Evolutionary conservation across 495 filamentous ascomycete species (phyloP).

Genomic region (Penicillium maclennaniae): DNA sequence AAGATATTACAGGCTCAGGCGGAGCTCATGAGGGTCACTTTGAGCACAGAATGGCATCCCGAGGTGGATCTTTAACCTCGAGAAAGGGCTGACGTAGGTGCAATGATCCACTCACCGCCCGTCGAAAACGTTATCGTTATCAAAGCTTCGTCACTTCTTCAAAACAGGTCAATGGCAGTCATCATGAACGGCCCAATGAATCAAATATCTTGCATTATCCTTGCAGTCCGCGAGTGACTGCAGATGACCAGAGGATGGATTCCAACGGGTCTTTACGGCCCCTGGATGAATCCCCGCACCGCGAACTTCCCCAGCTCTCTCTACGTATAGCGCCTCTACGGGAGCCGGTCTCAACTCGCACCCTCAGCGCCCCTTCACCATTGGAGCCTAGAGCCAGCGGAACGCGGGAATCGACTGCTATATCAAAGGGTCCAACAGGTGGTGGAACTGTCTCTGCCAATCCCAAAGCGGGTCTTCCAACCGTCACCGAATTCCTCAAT

Average conservation of each 20-base stretch:
- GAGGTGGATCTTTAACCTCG: conserved; percentile 1
- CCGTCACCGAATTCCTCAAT: conserved; percentile 34
- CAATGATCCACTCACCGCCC: conserved; percentile 8
- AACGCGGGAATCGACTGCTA: conserved; percentile 28
- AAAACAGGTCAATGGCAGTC: background rate
- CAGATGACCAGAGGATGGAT: conserved; percentile 31
- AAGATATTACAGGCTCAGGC: background rate
- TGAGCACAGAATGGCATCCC: background rate
- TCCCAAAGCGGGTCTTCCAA: conserved; percentile 25
- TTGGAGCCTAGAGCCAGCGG: conserved; percentile 46
- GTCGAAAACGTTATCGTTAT: conserved; percentile 15
- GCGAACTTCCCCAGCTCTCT: conserved; percentile 43
- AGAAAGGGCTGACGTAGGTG: conserved; percentile 13
- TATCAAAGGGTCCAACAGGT: conserved; percentile 32
- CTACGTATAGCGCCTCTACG: conserved; percentile 50
- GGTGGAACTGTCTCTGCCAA: conserved; percentile 27
- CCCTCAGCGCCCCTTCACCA: conserved; percentile 40
- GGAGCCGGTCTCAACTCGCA: conserved; percentile 43
- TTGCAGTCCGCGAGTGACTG: conserved; percentile 6
- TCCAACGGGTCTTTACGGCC: conserved; percentile 27
- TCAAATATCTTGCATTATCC: conserved; percentile 3
- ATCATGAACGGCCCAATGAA: conserved; percentile 10
- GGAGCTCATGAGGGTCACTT: background rate
- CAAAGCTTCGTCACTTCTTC: conserved; percentile 6
- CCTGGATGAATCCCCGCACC: conserved; percentile 40